Conservation (phyloP, 495 filamentous ascomycete species). For the Penicillium egyptiacum region DNA sequence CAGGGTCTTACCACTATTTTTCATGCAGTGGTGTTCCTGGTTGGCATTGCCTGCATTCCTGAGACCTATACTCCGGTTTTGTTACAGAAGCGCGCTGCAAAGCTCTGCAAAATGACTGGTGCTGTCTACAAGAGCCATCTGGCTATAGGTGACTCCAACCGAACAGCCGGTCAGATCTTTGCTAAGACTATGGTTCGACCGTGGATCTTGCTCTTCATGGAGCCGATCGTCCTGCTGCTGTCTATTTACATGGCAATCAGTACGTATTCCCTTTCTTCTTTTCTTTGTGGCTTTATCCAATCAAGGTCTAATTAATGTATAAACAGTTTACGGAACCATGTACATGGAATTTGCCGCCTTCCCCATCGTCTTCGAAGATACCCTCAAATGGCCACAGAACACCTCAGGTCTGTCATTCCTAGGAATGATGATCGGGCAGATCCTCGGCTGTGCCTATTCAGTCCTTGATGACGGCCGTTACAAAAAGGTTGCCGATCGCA, state of each 20-base stretch:
- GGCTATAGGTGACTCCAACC: slow-evolving; percentile 10
- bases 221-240: slow-evolving; percentile 54
- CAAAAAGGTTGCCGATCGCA: slow-evolving; percentile 10
- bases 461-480: slow-evolving; percentile 19
- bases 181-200: slow-evolving; percentile 29
- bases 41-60: slow-evolving; percentile 40
- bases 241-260: slow-evolving; percentile 62
- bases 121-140: slow-evolving; percentile 36
- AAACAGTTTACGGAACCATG: slow-evolving; percentile 65
- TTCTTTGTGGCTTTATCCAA: no score
- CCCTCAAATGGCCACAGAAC: slow-evolving; percentile 65
- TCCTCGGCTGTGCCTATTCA: slow-evolving; percentile 50
- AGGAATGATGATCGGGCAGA: slow-evolving; percentile 72
- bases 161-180: slow-evolving; percentile 16
- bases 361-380: slow-evolving; percentile 66
- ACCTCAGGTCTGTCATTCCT: slow-evolving; percentile 64
- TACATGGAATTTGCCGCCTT: slow-evolving; percentile 74
- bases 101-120: slow-evolving; percentile 43
- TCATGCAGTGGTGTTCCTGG: slow-evolving; percentile 41
- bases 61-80: slow-evolving; percentile 52
- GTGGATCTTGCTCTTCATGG: slow-evolving; percentile 28
- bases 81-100: slow-evolving; percentile 38
- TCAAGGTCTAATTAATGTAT: not conserved
- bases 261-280: not conserved
- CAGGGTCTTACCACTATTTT: slow-evolving; percentile 43